Evolutionary conservation across 495 filamentous ascomycete species (phyloP).

Genomic region (Ramalina peruviana): DNA sequence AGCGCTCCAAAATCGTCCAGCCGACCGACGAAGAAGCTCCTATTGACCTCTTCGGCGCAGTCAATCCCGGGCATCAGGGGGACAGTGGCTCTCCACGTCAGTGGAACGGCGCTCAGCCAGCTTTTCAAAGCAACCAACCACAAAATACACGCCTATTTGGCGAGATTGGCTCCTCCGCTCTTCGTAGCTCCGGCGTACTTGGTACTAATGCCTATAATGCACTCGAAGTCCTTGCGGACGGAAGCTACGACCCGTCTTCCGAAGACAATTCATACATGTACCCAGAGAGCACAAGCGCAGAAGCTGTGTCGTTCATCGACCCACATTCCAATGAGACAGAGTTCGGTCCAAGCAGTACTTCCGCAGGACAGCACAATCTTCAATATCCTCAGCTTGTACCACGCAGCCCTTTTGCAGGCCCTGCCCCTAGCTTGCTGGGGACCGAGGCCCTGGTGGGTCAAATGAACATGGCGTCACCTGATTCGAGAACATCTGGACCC

Average conservation of each 20-base stretch:
- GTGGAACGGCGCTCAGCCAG: neutral
- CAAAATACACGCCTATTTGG: slow-evolving; percentile 53
- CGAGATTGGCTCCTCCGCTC: slow-evolving; percentile 57
- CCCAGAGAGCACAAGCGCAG: neutral
- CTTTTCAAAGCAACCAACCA: neutral
- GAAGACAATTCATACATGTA: slow-evolving; percentile 6
- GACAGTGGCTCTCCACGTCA: neutral
- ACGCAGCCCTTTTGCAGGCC: slow-evolving; percentile 13
- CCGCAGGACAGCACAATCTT: slow-evolving; percentile 1
- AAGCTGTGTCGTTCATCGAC: neutral
- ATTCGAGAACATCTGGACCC: slow-evolving; percentile 12
- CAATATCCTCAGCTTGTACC: slow-evolving; percentile 8
- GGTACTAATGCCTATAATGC: slow-evolving; percentile 20
- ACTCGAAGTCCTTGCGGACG: slow-evolving; percentile 8
- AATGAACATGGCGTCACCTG: slow-evolving; percentile 50
- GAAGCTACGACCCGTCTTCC: slow-evolving; percentile 29
- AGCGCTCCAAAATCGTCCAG: slow-evolving; percentile 22
- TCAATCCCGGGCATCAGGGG: neutral
- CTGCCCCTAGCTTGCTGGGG: slow-evolving; percentile 47
- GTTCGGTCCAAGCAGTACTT: neutral
- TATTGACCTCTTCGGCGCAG: slow-evolving; percentile 1
- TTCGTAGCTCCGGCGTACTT: slow-evolving; percentile 48
- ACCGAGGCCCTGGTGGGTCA: slow-evolving; percentile 54
- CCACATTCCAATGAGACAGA: neutral
- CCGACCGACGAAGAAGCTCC: neutral